Conservation (phyloP, 2,329 filamentous ascomycete genomes). For the Epichloe baconii region DNA sequence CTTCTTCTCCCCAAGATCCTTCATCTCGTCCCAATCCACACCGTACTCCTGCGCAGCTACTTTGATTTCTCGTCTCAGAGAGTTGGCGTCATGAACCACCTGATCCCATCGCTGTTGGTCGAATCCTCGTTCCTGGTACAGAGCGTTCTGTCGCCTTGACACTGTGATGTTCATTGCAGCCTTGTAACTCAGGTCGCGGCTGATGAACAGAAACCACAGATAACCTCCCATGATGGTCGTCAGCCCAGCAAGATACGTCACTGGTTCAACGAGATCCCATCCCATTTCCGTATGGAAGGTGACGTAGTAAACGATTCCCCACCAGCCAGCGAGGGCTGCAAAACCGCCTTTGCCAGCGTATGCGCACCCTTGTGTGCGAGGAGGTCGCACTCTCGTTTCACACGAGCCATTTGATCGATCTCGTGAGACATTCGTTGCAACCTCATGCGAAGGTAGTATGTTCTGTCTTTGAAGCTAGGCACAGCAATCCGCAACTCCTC, state of each 20-base stretch:
- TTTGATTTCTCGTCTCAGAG: conserved; percentile 65
- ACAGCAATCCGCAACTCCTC: conserved; percentile 64
- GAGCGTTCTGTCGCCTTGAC: conserved; percentile 57
- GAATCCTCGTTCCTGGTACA: conserved; percentile 67
- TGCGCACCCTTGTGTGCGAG: conserved; percentile 68
- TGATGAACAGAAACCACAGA: conserved; percentile 88
- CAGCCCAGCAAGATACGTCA: conserved; percentile 81
- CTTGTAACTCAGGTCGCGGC: conserved; percentile 76
- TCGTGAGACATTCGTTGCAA: conserved; percentile 57
- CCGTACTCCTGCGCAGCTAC: conserved; percentile 76
- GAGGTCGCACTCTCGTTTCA: conserved; percentile 72
- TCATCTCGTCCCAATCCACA: conserved; percentile 73
- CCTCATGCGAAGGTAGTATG: conserved; percentile 70
- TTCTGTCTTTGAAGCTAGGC: conserved; percentile 81
- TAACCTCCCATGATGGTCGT: conserved; percentile 81
- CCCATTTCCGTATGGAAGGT: conserved; percentile 63
- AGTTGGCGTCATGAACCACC: conserved; percentile 68
- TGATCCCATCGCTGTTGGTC: conserved; percentile 66
- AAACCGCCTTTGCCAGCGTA: conserved; percentile 67
- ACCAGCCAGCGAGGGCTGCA: conserved; percentile 60
- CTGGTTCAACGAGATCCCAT: conserved; percentile 84
- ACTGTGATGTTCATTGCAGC: conserved; percentile 81
- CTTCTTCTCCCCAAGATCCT: conserved; percentile 59
- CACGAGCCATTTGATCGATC: conserved; percentile 54
- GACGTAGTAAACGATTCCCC: conserved; percentile 65